Evolutionary conservation across 345 rosid species (phyloP), one percentile per base, ranked within the genome.

Genomic region (Sonneratia alba): DNA sequence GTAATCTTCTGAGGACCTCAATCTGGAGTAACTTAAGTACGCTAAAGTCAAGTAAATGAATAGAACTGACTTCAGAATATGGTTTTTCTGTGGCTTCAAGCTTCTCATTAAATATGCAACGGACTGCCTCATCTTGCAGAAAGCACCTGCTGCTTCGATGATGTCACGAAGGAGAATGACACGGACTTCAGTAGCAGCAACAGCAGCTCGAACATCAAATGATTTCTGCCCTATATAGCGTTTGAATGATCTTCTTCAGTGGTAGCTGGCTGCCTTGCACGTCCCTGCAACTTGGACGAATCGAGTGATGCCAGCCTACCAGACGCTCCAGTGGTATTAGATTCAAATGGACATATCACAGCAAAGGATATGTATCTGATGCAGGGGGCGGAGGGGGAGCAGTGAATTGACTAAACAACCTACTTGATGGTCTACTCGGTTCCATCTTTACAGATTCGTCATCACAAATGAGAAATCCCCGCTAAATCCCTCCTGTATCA

Each of bases 391-490:
- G 14, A 11, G 13, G 45, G n/a, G 16, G 59, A 37, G 53, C 48
- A 69, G 38, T 15, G 38, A 74, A 47, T 32, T 45, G 55, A 49
- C 56, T 66, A 67, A 68, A 71, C n/a, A 43, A 68, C 81, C 34
- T 79, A 94, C 97, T 89, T 91, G 84, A 68, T 89, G 91, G 80
- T 94, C 98, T 65, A 94, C 85, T 55, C 97, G 86, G 75, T 87
- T 90, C 98, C 97, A 94, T 27, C 78, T 97, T 83, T 73, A 94
- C 81, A 38, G 98, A 90, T 70, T 97, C 97, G 81, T 91, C 83
- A 66, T 91, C 85, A 51, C 85, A 69, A 64, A 91, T 91, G 67
- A 94, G 81, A 72, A 94, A 97, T 76, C 91, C 88, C 86, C 91
- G 89, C 67, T 90, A 81, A 70, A 88, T 85, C 77, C 79, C 90